Conservation (phyloP, 73 alveolate genomes). For the Diophrys sp. region DNA sequence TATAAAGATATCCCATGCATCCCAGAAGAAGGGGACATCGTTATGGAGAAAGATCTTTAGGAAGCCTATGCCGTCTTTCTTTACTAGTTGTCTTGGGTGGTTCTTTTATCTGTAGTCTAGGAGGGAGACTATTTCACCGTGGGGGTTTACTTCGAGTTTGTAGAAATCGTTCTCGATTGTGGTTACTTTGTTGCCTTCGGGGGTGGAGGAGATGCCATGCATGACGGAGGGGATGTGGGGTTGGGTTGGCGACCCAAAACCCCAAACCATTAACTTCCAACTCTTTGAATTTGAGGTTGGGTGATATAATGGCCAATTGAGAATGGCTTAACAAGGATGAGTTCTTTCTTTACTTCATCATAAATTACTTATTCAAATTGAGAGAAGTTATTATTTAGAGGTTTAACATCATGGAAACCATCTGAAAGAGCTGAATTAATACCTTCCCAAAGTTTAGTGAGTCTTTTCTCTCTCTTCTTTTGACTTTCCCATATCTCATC, state of each 20-base stretch:
- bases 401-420: neutral
- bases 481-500: conserved; percentile 32
- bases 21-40: conserved; percentile 67
- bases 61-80: conserved; percentile 11
- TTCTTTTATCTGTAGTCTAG: conserved; percentile 38
- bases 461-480: neutral
- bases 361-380: neutral
- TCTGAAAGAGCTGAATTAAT: neutral
- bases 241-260: too few species aligned
- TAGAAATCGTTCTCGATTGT: conserved; percentile 30
- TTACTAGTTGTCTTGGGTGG: conserved; percentile 29
- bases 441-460: neutral
- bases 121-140: conserved; percentile 33
- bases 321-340: neutral
- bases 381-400: neutral
- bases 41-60: conserved; percentile 35
- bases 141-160: neutral
- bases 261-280: too few species aligned
- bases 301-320: too few species aligned
- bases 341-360: neutral
- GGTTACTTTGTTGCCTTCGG: too few species aligned
- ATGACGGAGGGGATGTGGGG: too few species aligned
- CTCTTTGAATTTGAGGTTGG: too few species aligned
- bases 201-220: too few species aligned
- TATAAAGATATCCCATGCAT: conserved; percentile 65